A percentile compares a stretch with the other conserved stretches of the same genome.
Evolutionary conservation across 2,329 filamentous ascomycete species (phyloP).

Genomic region (Monosporascus ibericus): DNA sequence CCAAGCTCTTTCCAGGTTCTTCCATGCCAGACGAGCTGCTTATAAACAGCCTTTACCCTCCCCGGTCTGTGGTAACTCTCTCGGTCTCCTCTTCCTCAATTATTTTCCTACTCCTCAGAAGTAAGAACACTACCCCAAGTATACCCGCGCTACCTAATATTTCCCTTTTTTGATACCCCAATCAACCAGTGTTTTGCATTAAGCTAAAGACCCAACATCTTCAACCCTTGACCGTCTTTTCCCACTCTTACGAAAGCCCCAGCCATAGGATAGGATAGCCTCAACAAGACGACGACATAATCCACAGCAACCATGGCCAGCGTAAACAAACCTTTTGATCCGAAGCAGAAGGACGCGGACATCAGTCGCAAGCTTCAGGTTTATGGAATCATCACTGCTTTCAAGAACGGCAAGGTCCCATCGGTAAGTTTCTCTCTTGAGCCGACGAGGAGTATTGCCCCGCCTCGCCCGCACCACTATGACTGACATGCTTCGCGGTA

Average conservation of each 20-base stretch:
- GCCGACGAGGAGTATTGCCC: not conserved
- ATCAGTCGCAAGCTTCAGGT: slow-evolving; percentile 92
- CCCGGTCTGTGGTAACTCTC: not conserved
- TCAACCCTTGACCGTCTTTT: too few relatives aligned
- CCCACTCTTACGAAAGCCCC: not conserved
- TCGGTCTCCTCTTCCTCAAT: not conserved
- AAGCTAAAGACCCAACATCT: too few relatives aligned
- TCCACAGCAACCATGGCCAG: slow-evolving; percentile 21
- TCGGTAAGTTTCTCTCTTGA: slow-evolving; percentile 53
- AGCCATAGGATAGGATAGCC: not conserved
- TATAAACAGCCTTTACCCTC: not conserved
- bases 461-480: not conserved
- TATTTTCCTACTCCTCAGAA: not conserved
- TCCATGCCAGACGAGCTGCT: not conserved
- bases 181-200: not conserved
- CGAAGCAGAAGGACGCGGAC: slow-evolving; percentile 73
- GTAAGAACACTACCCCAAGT: not conserved
- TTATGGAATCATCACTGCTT: slow-evolving; percentile 84
- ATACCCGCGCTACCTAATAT: not conserved
- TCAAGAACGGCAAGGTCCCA: slow-evolving; percentile 82
- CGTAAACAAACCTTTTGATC: slow-evolving; percentile 70
- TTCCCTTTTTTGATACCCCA: not conserved
- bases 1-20: too few relatives aligned
- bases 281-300: slow-evolving; percentile 4
- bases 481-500: slow-evolving; percentile 26